phyloP scores from a whole-genome alignment of 1,284 basidiomycete genomes.

The Stereum hirsutum region DNA sequence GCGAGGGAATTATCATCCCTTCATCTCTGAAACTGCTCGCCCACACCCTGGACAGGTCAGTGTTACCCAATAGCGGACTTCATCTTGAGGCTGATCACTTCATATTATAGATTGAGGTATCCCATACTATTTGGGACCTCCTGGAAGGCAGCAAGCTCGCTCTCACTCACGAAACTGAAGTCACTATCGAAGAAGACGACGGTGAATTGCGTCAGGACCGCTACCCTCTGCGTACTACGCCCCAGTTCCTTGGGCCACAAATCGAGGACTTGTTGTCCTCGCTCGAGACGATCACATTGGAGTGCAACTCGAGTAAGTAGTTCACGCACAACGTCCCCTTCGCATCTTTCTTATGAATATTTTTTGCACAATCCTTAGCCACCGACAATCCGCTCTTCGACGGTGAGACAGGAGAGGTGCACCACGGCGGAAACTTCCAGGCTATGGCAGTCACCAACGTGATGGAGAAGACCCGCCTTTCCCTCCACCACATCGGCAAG shows the following conservation, averaged over 20 bases:
- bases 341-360: constrained; percentile 7
- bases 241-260: constrained; percentile 84
- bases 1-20: constrained; percentile 67
- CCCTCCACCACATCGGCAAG: constrained; percentile 77
- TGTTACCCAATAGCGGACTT: constrained; percentile 1
- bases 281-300: constrained; percentile 54
- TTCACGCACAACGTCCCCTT: no score
- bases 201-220: constrained; percentile 69
- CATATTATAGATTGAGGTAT: constrained; percentile 48
- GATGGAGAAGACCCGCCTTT: constrained; percentile 82
- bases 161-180: constrained; percentile 50
- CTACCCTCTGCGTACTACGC: constrained; percentile 70
- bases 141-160: constrained; percentile 70
- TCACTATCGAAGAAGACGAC: constrained; percentile 58
- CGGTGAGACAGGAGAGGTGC: constrained; percentile 53
- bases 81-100: constrained; percentile 4
- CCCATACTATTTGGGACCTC: constrained; percentile 58
- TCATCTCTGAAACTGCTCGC: constrained; percentile 70
- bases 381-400: constrained; percentile 75
- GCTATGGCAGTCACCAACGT: constrained; percentile 82
- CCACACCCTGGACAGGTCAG: constrained; percentile 81
- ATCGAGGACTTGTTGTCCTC: constrained; percentile 73
- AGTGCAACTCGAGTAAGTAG: constrained; percentile 87
- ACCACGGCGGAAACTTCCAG: constrained; percentile 86
- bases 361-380: constrained; percentile 24